Percentiles rank a stretch among this genome's conserved stretches.
phyloP scores from a whole-genome alignment of 2,329 filamentous ascomycete genomes.

The Ophiostoma tasmaniense region DNA sequence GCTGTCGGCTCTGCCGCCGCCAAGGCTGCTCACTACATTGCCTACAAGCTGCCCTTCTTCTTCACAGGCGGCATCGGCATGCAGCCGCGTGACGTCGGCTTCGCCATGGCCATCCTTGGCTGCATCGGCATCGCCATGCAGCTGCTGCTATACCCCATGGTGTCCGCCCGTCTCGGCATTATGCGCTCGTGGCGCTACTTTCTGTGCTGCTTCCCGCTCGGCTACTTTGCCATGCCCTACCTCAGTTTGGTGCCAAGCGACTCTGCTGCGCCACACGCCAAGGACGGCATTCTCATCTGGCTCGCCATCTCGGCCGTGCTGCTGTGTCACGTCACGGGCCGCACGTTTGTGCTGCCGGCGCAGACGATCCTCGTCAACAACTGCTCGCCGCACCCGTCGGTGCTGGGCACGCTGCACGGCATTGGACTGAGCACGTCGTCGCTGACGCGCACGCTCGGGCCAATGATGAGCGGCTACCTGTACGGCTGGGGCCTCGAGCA shows the following conservation, averaged over 20 bases:
- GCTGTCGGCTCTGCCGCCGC: constrained; percentile 13
- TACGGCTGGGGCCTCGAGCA: constrained; percentile 51
- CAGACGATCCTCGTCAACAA: constrained; percentile 54
- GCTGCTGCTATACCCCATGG: constrained; percentile 59
- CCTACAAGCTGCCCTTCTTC: constrained; percentile 42
- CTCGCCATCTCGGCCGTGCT: constrained; percentile 54
- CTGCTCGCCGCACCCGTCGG: constrained; percentile 47
- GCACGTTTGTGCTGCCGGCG: constrained; percentile 58
- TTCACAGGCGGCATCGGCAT: constrained; percentile 74
- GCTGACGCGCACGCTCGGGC: constrained; percentile 51
- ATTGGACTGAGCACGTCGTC: constrained; percentile 51
- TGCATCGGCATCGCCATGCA: constrained; percentile 67
- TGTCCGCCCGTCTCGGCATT: constrained; percentile 60
- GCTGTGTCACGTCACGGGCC: constrained; percentile 59
- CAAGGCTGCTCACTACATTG: constrained; percentile 23
- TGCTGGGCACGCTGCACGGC: constrained; percentile 50
- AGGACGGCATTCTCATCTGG: constrained; percentile 54
- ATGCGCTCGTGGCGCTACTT: constrained; percentile 60
- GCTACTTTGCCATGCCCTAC: constrained; percentile 63
- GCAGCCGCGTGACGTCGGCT: constrained; percentile 60
- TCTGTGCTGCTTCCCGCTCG: constrained; percentile 60
- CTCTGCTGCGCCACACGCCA: constrained; percentile 40
- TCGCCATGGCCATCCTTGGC: constrained; percentile 69
- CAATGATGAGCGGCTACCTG: constrained; percentile 49
- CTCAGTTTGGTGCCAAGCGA: constrained; percentile 57